phyloP scores from a whole-genome alignment of 2,329 filamentous ascomycete species.

The Coniochaeta prunicola region DNA sequence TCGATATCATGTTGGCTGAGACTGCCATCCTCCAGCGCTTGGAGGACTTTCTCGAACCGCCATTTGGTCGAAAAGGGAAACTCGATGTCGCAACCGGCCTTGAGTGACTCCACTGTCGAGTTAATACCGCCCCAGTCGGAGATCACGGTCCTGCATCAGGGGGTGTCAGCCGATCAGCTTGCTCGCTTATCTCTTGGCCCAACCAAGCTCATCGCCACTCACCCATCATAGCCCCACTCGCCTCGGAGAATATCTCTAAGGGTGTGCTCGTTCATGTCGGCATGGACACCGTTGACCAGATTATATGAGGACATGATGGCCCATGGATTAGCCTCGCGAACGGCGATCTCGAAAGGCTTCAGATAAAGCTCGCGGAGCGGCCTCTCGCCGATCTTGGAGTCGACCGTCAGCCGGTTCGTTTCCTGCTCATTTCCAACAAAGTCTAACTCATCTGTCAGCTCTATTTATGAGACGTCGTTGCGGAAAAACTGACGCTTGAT shows the following conservation, averaged over 20 bases:
- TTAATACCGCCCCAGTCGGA: conserved; percentile 54
- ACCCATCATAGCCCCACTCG: conserved; percentile 58
- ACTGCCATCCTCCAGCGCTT: conserved; percentile 40
- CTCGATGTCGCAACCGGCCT: conserved; percentile 50
- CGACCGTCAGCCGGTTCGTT: conserved; percentile 56
- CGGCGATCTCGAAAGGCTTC: conserved; percentile 67
- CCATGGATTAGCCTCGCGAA: conserved; percentile 62
- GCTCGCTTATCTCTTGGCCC: conserved; percentile 3
- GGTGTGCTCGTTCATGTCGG: conserved; percentile 47
- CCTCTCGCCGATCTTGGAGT: conserved; percentile 57
- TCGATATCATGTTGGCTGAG: conserved; percentile 44
- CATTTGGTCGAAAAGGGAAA: conserved; percentile 50
- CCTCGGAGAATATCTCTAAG: conserved; percentile 51
- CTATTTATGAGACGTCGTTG: background rate
- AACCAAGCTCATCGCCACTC: conserved; percentile 11
- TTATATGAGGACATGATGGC: conserved; percentile 66
- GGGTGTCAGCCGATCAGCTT: conserved; percentile 12
- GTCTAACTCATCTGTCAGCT: conserved; percentile 26
- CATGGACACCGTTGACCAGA: conserved; percentile 55
- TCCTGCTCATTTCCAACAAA: conserved; percentile 71
- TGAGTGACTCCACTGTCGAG: conserved; percentile 46
- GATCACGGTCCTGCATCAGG: conserved; percentile 38
- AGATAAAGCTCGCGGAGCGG: conserved; percentile 64
- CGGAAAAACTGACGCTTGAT: conserved; percentile 57
- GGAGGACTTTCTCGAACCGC: conserved; percentile 49